A percentile compares a stretch with the other conserved stretches of the same genome.
These are phyloP conservation scores for Lolium multiflorum DNA, from an alignment of 176 grass and related monocot genomes.

Conservation along the genomic window DNA sequence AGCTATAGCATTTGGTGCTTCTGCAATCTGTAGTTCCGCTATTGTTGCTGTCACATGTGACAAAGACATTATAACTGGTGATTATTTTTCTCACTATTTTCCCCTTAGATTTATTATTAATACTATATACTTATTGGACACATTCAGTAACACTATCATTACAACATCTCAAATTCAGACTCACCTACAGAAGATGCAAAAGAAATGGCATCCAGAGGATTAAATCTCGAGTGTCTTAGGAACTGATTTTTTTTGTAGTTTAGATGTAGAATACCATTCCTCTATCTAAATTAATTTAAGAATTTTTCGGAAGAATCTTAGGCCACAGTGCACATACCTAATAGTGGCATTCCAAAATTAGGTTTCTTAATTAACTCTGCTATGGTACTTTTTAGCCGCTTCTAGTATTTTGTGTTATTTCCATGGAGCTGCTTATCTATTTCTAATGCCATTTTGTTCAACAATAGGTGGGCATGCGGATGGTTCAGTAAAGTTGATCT, in stretches of 20 bases:
- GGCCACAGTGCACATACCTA: not conserved
- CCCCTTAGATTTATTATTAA: constrained; percentile 24
- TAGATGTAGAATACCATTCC: constrained; percentile 7
- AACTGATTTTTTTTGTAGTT: constrained; percentile 6
- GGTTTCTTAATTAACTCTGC: constrained; percentile 21
- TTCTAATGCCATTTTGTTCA: constrained; percentile 40
- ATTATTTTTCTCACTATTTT: constrained; percentile 46
- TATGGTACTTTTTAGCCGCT: constrained; percentile 7
- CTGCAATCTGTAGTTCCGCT: constrained; percentile 68
- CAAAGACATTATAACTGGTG: constrained; percentile 92
- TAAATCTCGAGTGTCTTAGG: not conserved
- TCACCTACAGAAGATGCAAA: not conserved
- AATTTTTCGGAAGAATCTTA: not conserved
- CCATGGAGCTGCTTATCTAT: constrained; percentile 12
- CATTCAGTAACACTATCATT: not conserved
- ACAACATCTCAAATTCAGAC: constrained; percentile 26
- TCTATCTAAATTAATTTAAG: constrained; percentile 26
- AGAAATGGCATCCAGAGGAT: constrained; percentile 25
- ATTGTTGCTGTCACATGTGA: constrained; percentile 89
- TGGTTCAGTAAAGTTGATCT: constrained; percentile 88
- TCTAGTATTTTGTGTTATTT: constrained; percentile 35
- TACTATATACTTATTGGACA: not conserved
- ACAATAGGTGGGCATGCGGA: constrained; percentile 93
- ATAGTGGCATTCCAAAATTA: not conserved
- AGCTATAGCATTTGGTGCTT: constrained; percentile 87